A percentile compares a stretch with the other conserved stretches of the same genome.
Conservation (phyloP, 345 rosid species). For the Jatropha curcas region DNA sequence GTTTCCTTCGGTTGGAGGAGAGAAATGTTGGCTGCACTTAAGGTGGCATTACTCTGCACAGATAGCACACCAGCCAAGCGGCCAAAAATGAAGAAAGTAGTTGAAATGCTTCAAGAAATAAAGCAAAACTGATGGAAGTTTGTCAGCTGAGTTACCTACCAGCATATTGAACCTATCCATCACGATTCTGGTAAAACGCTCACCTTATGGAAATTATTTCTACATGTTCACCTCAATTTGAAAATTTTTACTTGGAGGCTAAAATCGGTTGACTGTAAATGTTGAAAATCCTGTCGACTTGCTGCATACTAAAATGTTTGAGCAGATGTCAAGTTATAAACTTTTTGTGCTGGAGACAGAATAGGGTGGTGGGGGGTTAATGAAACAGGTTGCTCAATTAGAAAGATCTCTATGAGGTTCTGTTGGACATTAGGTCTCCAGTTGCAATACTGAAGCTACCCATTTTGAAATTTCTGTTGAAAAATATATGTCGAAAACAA, state of each 20-base stretch:
- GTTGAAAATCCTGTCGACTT: constrained; percentile 13
- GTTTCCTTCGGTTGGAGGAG: constrained; percentile 84
- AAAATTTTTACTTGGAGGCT: neutral
- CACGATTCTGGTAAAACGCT: constrained; percentile 4
- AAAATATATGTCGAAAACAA: constrained; percentile 18
- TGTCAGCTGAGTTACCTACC: neutral
- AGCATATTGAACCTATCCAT: constrained; percentile 1
- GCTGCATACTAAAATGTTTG: constrained; percentile 8
- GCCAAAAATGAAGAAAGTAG: constrained; percentile 39
- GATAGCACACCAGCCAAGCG: constrained; percentile 37
- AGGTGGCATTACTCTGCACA: constrained; percentile 38
- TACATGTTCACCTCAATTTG: neutral
- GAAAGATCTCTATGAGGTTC: constrained; percentile 11
- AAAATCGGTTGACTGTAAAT: neutral
- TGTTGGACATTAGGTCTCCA: constrained; percentile 24
- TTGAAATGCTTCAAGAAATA: constrained; percentile 57
- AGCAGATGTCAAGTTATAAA: constrained; percentile 14
- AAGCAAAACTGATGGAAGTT: constrained; percentile 42
- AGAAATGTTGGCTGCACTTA: constrained; percentile 90
- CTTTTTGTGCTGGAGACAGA: constrained; percentile 7
- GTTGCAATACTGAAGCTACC: constrained; percentile 20
- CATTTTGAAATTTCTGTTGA: constrained; percentile 14
- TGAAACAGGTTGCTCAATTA: constrained; percentile 8
- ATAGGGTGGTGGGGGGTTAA: constrained; percentile 8
- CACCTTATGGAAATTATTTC: neutral